These are phyloP conservation scores for Crucihimalaya himalaica DNA, from an alignment of 345 rosid genomes.

Conservation along the genomic window DNA sequence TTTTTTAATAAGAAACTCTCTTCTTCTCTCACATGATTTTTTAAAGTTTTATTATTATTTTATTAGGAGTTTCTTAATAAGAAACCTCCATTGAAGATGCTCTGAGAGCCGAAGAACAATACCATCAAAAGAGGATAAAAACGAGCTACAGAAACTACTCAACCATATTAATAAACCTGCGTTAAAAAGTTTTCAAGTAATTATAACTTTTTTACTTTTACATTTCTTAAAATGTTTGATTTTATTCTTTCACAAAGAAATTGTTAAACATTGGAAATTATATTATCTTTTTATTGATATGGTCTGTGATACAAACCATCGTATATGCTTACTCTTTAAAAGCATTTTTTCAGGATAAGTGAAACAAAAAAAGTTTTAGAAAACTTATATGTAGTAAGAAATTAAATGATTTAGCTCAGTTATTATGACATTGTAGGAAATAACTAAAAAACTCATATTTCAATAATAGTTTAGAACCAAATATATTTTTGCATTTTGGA, in stretches of 20 bases:
- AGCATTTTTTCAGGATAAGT: too few species aligned
- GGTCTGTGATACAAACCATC: too few species aligned
- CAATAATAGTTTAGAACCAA: not conserved
- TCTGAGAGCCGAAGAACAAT: constrained; percentile 9
- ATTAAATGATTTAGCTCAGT: too few species aligned
- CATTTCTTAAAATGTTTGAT: not conserved
- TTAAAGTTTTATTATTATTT: too few species aligned
- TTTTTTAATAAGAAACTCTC: too few species aligned
- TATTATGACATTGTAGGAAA: too few species aligned
- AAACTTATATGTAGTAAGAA: too few species aligned
- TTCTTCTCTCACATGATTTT: too few species aligned
- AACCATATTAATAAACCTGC: not conserved
- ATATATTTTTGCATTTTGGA: not conserved
- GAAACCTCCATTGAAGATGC: too few species aligned
- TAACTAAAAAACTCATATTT: not conserved
- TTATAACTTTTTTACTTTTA: not conserved
- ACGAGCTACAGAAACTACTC: not conserved
- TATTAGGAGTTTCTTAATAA: too few species aligned
- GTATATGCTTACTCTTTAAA: too few species aligned
- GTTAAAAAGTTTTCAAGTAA: not conserved
- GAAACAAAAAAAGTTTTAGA: too few species aligned
- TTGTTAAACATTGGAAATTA: not conserved
- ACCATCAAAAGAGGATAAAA: not conserved
- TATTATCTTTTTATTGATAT: not conserved
- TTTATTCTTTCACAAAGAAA: not conserved